A percentile compares a stretch with the other conserved stretches of the same genome.
phyloP scores from a whole-genome alignment of 805 yeast genomes.

The Priceomyces carsonii region DNA sequence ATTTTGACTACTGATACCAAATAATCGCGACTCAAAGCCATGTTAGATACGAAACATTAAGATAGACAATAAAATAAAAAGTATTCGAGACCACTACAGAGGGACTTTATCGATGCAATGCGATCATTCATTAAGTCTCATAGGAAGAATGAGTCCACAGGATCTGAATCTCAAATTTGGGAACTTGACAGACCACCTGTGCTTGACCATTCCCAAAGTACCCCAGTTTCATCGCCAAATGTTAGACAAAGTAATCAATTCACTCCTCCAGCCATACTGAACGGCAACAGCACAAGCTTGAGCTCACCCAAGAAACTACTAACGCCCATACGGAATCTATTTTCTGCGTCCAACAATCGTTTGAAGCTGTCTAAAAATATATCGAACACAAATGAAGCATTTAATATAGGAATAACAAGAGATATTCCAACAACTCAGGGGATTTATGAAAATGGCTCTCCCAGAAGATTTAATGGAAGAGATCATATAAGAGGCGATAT shows the following conservation, averaged over 20 bases:
- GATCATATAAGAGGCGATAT: neutral
- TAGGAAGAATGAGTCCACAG: conserved; percentile 18
- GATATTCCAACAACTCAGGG: neutral
- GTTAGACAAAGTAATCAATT: conserved; percentile 16
- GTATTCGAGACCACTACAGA: no score
- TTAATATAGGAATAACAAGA: conserved; percentile 9
- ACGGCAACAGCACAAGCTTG: conserved; percentile 7
- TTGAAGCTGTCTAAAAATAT: conserved; percentile 9
- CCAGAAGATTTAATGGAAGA: neutral
- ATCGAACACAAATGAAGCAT: conserved; percentile 8
- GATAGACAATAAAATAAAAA: no score
- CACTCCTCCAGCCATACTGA: conserved; percentile 18
- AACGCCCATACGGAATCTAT: conserved; percentile 37
- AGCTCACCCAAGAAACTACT: conserved; percentile 39
- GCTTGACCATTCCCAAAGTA: conserved; percentile 6
- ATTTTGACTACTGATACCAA: no score
- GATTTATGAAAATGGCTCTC: neutral
- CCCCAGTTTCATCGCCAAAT: conserved; percentile 24
- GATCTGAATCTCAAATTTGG: conserved; percentile 8
- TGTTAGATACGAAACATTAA: no score
- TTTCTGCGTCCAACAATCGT: conserved; percentile 18
- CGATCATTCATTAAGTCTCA: conserved; percentile 31
- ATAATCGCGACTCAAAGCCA: no score
- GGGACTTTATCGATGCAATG: no score
- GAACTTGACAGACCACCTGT: conserved; percentile 8